These are phyloP conservation scores for Fusarium fracticaudum DNA, from an alignment of 2,329 filamentous ascomycete genomes.

Conservation along the genomic window DNA sequence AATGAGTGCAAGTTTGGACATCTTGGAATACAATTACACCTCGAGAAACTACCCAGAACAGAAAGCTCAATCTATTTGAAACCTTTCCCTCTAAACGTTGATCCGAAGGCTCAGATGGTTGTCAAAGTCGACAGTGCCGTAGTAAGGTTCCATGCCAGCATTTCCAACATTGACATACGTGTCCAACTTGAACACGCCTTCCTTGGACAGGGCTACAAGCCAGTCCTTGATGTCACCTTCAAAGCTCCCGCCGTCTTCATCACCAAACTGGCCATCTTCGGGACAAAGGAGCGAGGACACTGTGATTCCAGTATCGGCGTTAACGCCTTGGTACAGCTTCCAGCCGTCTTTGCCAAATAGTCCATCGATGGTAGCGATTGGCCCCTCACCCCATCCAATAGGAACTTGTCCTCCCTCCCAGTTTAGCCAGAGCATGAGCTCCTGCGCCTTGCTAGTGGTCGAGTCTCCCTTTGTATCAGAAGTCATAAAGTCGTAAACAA, in stretches of 20 bases:
- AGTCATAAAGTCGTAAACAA: slow-evolving; percentile 35
- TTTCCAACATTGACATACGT: slow-evolving; percentile 33
- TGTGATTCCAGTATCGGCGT: slow-evolving; percentile 27
- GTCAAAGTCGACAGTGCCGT: slow-evolving; percentile 28
- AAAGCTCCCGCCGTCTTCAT: slow-evolving; percentile 3
- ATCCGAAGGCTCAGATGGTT: slow-evolving; percentile 25
- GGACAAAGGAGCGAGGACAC: slow-evolving; percentile 22
- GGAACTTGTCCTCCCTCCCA: slow-evolving; percentile 27
- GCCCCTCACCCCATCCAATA: slow-evolving; percentile 22
- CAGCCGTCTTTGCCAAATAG: slow-evolving; percentile 30
- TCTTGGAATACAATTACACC: too few relatives aligned
- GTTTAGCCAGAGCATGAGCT: slow-evolving; percentile 33
- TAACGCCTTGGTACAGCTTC: slow-evolving; percentile 31
- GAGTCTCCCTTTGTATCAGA: slow-evolving; percentile 28
- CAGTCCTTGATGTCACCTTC: slow-evolving; percentile 33
- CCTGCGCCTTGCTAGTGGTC: slow-evolving; percentile 12
- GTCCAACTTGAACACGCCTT: slow-evolving; percentile 14
- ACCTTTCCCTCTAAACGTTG: background rate
- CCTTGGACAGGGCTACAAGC: slow-evolving; percentile 21
- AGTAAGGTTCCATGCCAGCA: slow-evolving; percentile 33
- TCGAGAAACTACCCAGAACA: too few relatives aligned
- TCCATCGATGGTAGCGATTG: slow-evolving; percentile 23
- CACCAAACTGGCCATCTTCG: slow-evolving; percentile 16
- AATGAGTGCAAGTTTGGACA: too few relatives aligned
- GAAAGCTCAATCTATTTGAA: too few relatives aligned